These are phyloP conservation scores for Aegilops sharonensis DNA, from an alignment of 176 grass and related monocot genomes.

Conservation along the genomic window DNA sequence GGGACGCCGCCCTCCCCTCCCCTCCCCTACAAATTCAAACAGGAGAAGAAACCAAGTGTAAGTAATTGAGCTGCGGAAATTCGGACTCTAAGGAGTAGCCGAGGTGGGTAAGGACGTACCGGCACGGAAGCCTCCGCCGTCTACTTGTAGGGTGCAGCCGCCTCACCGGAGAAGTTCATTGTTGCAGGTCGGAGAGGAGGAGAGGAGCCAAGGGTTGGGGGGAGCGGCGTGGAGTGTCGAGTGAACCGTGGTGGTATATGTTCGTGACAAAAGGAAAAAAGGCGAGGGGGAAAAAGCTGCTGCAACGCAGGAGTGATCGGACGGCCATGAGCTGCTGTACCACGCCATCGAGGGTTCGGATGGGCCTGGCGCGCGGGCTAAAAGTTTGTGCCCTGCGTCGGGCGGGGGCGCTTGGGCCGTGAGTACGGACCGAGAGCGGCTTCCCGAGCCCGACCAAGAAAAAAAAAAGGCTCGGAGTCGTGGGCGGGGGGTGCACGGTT, in stretches of 20 bases:
- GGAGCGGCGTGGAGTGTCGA: background rate
- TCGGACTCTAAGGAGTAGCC: background rate
- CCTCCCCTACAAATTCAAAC: background rate
- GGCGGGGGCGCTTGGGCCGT: constrained; percentile 12
- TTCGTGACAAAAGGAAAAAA: background rate
- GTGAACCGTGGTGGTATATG: background rate
- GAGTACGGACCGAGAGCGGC: constrained; percentile 18
- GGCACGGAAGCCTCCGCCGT: background rate
- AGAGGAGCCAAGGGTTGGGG: background rate
- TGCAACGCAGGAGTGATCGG: constrained; percentile 27
- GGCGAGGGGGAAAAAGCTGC: background rate
- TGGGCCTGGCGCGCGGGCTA: background rate
- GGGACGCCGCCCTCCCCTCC: background rate
- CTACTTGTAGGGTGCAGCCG: constrained; percentile 17
- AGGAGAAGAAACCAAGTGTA: background rate
- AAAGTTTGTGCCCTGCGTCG: constrained; percentile 1
- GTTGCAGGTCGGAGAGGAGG: background rate
- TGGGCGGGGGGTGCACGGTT: background rate
- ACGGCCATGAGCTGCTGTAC: background rate
- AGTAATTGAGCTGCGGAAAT: background rate
- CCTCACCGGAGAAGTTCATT: constrained; percentile 24
- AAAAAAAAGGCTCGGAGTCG: constrained; percentile 8
- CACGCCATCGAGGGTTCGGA: background rate
- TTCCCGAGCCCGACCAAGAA: too few relatives aligned
- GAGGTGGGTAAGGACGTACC: background rate